Evolutionary conservation across 768 basidiomycete genomes (phyloP).

Genomic region (Rhodotorula toruloides): DNA sequence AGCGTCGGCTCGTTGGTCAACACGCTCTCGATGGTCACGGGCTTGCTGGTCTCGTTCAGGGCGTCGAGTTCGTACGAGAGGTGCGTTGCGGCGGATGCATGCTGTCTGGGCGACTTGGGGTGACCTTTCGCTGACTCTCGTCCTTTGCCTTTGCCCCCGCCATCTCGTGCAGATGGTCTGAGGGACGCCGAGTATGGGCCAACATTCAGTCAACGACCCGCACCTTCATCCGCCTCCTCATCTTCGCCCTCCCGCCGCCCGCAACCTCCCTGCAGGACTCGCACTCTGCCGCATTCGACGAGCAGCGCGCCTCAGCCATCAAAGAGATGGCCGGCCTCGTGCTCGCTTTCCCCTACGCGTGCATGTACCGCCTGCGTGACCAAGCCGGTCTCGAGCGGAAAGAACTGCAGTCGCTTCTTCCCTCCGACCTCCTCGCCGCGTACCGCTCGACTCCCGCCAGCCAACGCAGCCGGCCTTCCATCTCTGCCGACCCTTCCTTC

Average conservation of each 20-base stretch:
- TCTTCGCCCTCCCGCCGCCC: slow-evolving; percentile 23
- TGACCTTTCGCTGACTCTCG: too few relatives aligned
- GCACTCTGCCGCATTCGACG: neutral
- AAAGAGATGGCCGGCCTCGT: slow-evolving; percentile 20
- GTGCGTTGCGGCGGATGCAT: slow-evolving; percentile 2
- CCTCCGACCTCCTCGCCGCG: slow-evolving; percentile 12
- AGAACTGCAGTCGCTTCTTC: slow-evolving; percentile 22
- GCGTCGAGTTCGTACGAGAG: slow-evolving; percentile 9
- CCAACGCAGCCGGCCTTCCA: slow-evolving; percentile 12
- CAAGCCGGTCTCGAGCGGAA: slow-evolving; percentile 17
- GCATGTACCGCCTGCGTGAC: slow-evolving; percentile 36
- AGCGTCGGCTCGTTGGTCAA: slow-evolving; percentile 12
- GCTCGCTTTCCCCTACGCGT: slow-evolving; percentile 32
- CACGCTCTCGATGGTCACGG: slow-evolving; percentile 18
- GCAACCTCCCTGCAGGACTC: neutral
- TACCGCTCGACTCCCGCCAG: slow-evolving; percentile 5
- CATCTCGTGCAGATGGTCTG: slow-evolving; percentile 37
- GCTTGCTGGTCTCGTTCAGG: slow-evolving; percentile 9
- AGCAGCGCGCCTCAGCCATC: slow-evolving; percentile 1
- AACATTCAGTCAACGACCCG: slow-evolving; percentile 24
- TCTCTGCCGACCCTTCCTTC: slow-evolving; percentile 7
- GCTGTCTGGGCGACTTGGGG: too few relatives aligned
- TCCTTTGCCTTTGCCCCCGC: neutral
- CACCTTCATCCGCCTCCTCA: slow-evolving; percentile 30
- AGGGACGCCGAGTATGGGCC: slow-evolving; percentile 32